phyloP scores from a whole-genome alignment of 129 eudicot species.

The Artemisia annua region DNA sequence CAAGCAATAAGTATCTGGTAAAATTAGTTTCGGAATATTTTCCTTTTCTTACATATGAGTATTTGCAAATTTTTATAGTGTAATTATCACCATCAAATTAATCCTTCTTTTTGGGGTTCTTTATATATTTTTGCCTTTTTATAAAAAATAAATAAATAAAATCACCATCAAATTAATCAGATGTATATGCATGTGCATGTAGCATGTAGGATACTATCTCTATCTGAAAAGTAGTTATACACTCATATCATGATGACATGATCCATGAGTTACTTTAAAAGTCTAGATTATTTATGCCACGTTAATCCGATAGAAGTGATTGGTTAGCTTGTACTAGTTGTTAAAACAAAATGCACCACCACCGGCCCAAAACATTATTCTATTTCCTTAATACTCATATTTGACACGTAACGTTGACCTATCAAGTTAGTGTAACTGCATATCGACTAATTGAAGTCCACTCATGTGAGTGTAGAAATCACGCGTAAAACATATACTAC shows the following conservation, averaged over 20 bases:
- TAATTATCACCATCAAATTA: no score
- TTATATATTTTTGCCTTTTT: no score
- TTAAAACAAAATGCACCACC: neutral
- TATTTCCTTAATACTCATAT: neutral
- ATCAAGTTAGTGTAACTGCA: neutral
- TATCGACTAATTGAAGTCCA: neutral
- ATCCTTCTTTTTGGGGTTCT: no score
- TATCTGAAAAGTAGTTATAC: neutral
- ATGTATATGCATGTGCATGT: no score
- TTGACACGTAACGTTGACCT: conserved; percentile 6
- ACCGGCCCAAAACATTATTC: conserved; percentile 10
- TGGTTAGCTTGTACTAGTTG: neutral
- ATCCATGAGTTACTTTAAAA: no score
- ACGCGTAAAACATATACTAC: neutral
- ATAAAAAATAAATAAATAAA: no score
- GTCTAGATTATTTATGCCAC: neutral
- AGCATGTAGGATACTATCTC: no score
- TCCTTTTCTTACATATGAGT: no score
- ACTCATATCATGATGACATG: neutral
- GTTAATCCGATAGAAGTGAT: neutral
- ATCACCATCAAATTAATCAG: no score
- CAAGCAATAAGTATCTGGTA: no score
- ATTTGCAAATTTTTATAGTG: no score
- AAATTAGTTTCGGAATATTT: no score
- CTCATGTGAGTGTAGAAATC: neutral